These are phyloP conservation scores for Amorphotheca resinae DNA, from an alignment of 495 filamentous ascomycete genomes.

Conservation along the genomic window DNA sequence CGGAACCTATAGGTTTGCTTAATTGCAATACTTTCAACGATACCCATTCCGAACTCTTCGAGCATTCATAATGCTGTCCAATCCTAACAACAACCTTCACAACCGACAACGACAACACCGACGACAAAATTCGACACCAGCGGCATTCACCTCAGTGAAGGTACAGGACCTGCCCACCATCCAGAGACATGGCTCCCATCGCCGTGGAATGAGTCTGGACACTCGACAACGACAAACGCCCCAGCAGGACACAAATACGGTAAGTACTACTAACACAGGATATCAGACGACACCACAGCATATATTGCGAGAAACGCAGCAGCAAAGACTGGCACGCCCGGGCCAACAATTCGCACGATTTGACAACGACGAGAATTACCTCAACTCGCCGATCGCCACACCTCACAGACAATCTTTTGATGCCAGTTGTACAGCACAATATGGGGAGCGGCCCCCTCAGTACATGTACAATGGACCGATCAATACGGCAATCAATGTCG, in stretches of 20 bases:
- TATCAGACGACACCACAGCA: constrained; percentile 69
- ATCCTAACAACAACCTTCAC: constrained; percentile 52
- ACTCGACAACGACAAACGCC: constrained; percentile 41
- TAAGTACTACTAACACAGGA: constrained; percentile 56
- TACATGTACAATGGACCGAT: constrained; percentile 26
- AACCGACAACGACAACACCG: constrained; percentile 64
- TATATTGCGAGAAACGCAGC: constrained; percentile 30
- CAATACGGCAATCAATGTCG: constrained; percentile 30
- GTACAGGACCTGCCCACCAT: constrained; percentile 47
- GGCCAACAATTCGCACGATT: constrained; percentile 26
- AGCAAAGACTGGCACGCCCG: constrained; percentile 47
- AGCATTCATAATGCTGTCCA: constrained; percentile 66
- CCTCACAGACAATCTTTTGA: constrained; percentile 33
- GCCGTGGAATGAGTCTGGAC: constrained; percentile 72
- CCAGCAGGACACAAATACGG: constrained; percentile 36
- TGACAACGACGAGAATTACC: constrained; percentile 27
- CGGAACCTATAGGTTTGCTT: constrained; percentile 39
- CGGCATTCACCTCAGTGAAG: constrained; percentile 55
- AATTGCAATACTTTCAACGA: constrained; percentile 36
- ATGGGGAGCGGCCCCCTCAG: constrained; percentile 4
- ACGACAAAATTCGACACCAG: constrained; percentile 80
- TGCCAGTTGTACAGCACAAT: constrained; percentile 30
- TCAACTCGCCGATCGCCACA: constrained; percentile 35
- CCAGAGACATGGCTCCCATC: constrained; percentile 44
- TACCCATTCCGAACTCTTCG: constrained; percentile 45